Conservation (phyloP, 345 rosid species). For the Populus simonii region DNA sequence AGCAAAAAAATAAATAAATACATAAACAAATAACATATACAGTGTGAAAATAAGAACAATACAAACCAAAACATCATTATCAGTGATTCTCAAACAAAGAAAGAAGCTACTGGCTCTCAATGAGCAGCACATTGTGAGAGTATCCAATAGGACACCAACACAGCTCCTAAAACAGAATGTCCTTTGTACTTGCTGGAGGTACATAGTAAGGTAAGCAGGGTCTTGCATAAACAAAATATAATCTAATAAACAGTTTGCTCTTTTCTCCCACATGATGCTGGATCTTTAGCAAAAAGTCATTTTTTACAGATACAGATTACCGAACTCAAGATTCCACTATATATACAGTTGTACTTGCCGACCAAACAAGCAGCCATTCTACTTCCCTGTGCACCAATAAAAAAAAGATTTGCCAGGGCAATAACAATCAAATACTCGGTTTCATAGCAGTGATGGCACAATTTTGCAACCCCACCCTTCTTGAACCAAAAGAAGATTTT, state of each 20-base stretch:
- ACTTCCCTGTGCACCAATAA: background rate
- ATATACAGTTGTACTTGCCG: background rate
- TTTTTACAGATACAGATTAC: background rate
- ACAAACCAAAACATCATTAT: background rate
- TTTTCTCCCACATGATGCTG: background rate
- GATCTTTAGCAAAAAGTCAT: background rate
- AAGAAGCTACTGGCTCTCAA: background rate
- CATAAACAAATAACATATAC: background rate
- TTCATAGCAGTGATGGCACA: background rate
- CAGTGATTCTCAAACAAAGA: background rate
- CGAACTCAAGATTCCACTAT: background rate
- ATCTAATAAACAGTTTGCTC: background rate
- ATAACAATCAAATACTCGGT: background rate
- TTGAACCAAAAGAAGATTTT: background rate
- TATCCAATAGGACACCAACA: background rate
- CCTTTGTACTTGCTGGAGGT: background rate
- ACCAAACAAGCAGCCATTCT: background rate
- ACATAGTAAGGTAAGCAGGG: background rate
- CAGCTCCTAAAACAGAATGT: background rate
- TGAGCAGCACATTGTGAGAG: background rate
- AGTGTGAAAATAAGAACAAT: background rate
- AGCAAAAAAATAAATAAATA: background rate
- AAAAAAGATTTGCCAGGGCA: background rate
- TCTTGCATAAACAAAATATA: background rate
- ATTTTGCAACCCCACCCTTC: slow-evolving; percentile 4